A percentile compares a stretch with the other conserved stretches of the same genome.
phyloP scores from a whole-genome alignment of 176 grass and related monocot species.

The Oryza brachyantha region DNA sequence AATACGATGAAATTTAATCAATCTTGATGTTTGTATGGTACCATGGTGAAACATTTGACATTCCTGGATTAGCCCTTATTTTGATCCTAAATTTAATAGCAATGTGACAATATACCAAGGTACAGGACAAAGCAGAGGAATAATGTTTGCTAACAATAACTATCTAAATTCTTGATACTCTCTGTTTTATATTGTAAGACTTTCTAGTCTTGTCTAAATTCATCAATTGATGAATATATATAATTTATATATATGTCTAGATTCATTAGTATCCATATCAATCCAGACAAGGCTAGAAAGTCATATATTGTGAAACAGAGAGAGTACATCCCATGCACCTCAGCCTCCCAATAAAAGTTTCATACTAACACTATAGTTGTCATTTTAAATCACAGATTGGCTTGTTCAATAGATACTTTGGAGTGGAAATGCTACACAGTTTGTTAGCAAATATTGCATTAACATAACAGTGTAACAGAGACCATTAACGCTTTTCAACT shows the following conservation, averaged over 20 bases:
- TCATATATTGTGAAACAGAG: no score
- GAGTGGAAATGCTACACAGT: neutral
- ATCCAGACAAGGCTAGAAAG: no score
- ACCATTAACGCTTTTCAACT: neutral
- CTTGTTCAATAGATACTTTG: neutral
- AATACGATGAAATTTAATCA: constrained; percentile 14
- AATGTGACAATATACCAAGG: constrained; percentile 3
- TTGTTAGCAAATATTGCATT: neutral
- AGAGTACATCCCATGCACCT: no score
- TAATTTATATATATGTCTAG: no score
- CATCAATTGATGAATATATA: no score
- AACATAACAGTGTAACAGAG: neutral
- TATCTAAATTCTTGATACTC: constrained; percentile 15
- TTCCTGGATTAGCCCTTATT: neutral
- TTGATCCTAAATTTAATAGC: neutral
- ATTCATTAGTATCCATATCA: no score
- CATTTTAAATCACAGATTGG: neutral
- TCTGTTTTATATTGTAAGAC: no score
- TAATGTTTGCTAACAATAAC: neutral
- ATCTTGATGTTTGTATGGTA: neutral
- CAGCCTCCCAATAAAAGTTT: constrained; percentile 21
- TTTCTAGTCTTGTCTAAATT: no score
- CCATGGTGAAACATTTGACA: neutral
- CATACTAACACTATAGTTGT: neutral
- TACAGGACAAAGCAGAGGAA: neutral